Conservation (phyloP, 768 basidiomycete genomes). For the Lentinula lateritia region DNA sequence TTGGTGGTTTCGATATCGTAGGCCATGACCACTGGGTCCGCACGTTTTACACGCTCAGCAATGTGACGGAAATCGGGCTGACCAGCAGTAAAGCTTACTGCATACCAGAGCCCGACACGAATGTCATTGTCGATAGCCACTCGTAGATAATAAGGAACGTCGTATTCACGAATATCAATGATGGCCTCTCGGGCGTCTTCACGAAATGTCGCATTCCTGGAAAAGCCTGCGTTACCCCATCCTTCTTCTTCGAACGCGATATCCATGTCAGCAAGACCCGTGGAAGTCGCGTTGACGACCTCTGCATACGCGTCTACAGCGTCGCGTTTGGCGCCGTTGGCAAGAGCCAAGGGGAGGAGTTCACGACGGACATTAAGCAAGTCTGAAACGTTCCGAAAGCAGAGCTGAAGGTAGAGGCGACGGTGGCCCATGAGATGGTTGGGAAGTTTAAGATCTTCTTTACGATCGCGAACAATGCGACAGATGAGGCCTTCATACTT, state of each 20-base stretch:
- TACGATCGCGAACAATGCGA: conserved; percentile 74
- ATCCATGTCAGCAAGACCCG: conserved; percentile 55
- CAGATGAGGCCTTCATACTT: conserved; percentile 84
- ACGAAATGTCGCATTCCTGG: conserved; percentile 18
- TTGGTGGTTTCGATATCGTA: conserved; percentile 99
- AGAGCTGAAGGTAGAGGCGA: conserved; percentile 81
- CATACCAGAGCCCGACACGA: conserved; percentile 98
- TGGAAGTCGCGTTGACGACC: conserved; percentile 71
- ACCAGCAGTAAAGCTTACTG: conserved; percentile 77
- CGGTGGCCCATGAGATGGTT: conserved; percentile 97
- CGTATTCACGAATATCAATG: conserved; percentile 92
- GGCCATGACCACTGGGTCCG: conserved; percentile 98
- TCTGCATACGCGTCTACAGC: conserved; percentile 98
- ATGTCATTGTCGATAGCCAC: conserved; percentile 99
- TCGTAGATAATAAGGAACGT: conserved; percentile 95
- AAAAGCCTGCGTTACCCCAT: conserved; percentile 27
- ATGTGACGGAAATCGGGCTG: conserved; percentile 69
- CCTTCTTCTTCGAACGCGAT: conserved; percentile 64
- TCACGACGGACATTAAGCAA: conserved; percentile 85
- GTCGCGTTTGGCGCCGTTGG: conserved; percentile 88
- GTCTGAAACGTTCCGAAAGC: conserved; percentile 91
- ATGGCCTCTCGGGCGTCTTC: conserved; percentile 88
- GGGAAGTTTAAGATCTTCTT: conserved; percentile 92
- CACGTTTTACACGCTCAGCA: conserved; percentile 89
- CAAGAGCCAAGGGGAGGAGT: conserved; percentile 80